These are phyloP conservation scores for Geotrichum histeridarum DNA, from an alignment of 1,139 yeast species.

Conservation along the genomic window DNA sequence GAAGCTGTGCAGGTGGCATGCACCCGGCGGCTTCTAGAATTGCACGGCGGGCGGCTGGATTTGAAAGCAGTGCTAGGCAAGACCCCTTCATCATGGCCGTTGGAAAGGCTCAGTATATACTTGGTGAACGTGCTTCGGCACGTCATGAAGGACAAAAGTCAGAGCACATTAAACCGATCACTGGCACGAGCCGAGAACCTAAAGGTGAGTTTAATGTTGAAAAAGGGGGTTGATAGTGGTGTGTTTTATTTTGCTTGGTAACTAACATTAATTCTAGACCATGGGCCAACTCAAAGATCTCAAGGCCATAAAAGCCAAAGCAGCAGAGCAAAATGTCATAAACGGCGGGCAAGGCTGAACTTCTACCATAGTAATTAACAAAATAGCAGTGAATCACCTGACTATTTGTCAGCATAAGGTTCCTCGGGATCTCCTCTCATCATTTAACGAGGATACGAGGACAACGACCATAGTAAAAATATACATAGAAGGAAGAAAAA, in stretches of 20 bases:
- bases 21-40: conserved; percentile 31
- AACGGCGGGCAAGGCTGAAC: too few species aligned
- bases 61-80: conserved; percentile 30
- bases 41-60: conserved; percentile 34
- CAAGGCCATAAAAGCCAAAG: neutral
- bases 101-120: conserved; percentile 33
- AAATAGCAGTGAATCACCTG: too few species aligned
- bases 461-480: too few species aligned
- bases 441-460: too few species aligned
- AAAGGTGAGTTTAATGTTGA: conserved; percentile 7
- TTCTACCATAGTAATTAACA: too few species aligned
- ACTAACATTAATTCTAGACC: neutral
- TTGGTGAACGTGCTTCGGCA: conserved; percentile 27
- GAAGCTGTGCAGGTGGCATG: conserved; percentile 27
- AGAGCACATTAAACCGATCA: conserved; percentile 25
- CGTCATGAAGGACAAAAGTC: conserved; percentile 25
- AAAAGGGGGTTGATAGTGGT: neutral
- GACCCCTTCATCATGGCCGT: conserved; percentile 37
- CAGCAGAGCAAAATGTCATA: neutral
- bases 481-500: neutral
- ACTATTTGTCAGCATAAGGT: too few species aligned
- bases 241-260: neutral
- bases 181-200: conserved; percentile 30
- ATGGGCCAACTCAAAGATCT: neutral
- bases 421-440: too few species aligned